Conservation (phyloP, 352 stramenopile species). For the Phytophthora quininea region DNA sequence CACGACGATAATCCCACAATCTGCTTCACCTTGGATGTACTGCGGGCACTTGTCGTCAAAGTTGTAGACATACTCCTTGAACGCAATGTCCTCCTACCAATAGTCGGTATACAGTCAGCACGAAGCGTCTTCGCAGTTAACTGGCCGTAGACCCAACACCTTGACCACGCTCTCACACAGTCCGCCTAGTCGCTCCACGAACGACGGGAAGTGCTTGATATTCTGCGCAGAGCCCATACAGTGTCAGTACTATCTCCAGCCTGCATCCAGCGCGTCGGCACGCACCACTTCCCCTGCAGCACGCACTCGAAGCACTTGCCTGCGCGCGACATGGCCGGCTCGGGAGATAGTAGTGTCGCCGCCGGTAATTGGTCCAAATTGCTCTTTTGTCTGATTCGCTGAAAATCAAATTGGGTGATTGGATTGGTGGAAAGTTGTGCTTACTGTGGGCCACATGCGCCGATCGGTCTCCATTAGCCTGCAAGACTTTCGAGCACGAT, state of each 20-base stretch:
- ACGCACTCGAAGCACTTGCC: slow-evolving; percentile 87
- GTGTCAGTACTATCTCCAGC: neutral
- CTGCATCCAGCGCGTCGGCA: slow-evolving; percentile 1
- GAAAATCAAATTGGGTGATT: slow-evolving; percentile 17
- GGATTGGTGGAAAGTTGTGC: slow-evolving; percentile 21
- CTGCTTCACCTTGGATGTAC: slow-evolving; percentile 64
- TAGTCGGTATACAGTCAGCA: too few species aligned
- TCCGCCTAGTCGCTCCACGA: slow-evolving; percentile 78
- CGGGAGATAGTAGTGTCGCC: too few species aligned
- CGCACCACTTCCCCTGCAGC: slow-evolving; percentile 83
- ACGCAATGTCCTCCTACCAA: slow-evolving; percentile 79
- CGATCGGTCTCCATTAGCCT: neutral
- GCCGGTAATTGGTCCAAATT: too few species aligned
- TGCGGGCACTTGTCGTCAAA: slow-evolving; percentile 89
- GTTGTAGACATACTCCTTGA: slow-evolving; percentile 91
- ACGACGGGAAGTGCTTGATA: slow-evolving; percentile 82
- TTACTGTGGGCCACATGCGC: slow-evolving; percentile 23
- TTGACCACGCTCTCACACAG: slow-evolving; percentile 86
- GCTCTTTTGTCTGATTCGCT: neutral
- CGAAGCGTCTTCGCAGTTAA: too few species aligned
- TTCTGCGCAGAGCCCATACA: slow-evolving; percentile 46
- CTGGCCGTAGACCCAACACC: slow-evolving; percentile 23
- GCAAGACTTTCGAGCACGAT: slow-evolving; percentile 39
- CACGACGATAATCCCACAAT: too few species aligned
- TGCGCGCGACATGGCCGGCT: slow-evolving; percentile 53